phyloP scores from a whole-genome alignment of 1,284 basidiomycete genomes.

The Malassezia sympodialis region DNA sequence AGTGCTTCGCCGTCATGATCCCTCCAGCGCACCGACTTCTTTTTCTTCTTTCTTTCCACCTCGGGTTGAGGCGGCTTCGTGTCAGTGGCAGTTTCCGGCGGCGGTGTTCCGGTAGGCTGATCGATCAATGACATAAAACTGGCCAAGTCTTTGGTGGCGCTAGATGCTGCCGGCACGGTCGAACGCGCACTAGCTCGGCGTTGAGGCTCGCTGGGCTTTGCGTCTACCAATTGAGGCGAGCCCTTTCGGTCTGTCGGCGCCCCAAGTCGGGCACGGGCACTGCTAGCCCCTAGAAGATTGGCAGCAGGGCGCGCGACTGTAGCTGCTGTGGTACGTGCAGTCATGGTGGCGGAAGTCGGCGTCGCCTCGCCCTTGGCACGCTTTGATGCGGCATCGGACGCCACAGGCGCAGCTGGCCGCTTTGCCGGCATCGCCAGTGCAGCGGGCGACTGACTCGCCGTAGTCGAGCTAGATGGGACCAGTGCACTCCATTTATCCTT shows the following conservation, averaged over 20 bases:
- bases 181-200: slow-evolving; percentile 5
- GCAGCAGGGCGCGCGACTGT: not conserved
- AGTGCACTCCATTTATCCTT: slow-evolving; percentile 27
- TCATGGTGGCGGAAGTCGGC: not conserved
- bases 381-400: not conserved
- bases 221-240: slow-evolving; percentile 6
- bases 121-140: slow-evolving; percentile 23
- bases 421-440: slow-evolving; percentile 1
- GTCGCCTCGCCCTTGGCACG: not conserved
- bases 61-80: not conserved
- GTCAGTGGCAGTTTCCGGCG: not conserved
- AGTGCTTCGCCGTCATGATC: slow-evolving; percentile 23
- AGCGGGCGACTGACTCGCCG: slow-evolving; percentile 1
- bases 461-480: slow-evolving; percentile 5
- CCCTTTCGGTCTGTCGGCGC: slow-evolving; percentile 3
- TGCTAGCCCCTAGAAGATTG: not conserved
- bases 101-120: not conserved
- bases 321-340: not conserved
- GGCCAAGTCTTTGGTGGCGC: slow-evolving; percentile 12
- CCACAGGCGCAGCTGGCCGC: slow-evolving; percentile 1
- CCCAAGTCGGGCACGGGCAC: not conserved
- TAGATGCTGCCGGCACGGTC: not conserved
- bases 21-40: slow-evolving; percentile 29
- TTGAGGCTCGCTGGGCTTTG: not conserved
- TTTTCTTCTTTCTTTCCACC: slow-evolving; percentile 16